These are phyloP conservation scores for Leishmania guyanensis DNA, from an alignment of 208 protist genomes.

Conservation along the genomic window DNA sequence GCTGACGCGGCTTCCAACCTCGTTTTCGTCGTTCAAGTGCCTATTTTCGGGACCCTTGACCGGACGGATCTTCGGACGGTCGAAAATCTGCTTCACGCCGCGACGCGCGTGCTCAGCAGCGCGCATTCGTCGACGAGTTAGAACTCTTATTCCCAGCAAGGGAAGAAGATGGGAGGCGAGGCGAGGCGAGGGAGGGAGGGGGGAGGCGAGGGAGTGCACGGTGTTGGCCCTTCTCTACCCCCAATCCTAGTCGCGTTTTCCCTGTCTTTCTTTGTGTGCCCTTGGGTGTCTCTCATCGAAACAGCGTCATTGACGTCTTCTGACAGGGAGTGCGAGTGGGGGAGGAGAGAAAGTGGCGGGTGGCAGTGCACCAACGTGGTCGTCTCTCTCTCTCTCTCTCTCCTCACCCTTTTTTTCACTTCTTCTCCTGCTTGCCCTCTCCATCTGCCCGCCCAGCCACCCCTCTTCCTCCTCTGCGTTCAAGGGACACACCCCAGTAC, in stretches of 20 bases:
- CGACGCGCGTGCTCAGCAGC: constrained; percentile 36
- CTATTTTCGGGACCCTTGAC: constrained; percentile 21
- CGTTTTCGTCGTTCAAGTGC: constrained; percentile 24
- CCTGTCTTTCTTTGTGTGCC: background rate
- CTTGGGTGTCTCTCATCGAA: background rate
- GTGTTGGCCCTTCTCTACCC: background rate
- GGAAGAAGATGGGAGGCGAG: background rate
- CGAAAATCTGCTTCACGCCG: constrained; percentile 21
- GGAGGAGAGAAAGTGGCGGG: background rate
- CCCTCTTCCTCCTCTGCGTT: background rate
- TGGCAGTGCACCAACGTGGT: background rate
- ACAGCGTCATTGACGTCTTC: background rate
- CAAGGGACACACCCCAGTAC: background rate
- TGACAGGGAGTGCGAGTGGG: background rate
- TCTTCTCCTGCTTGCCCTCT: background rate
- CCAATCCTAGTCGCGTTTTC: no score
- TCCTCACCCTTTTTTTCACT: background rate
- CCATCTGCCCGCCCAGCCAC: background rate
- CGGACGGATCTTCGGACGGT: constrained; percentile 13
- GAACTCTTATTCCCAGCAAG: background rate
- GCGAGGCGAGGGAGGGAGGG: background rate
- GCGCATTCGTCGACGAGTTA: background rate
- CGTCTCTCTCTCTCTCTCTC: background rate
- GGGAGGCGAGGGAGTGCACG: background rate
- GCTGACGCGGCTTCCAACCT: background rate